Base-by-base conservation (phyloP, 164 flowering plant genomes). In the Vitis rupestris region DNA sequence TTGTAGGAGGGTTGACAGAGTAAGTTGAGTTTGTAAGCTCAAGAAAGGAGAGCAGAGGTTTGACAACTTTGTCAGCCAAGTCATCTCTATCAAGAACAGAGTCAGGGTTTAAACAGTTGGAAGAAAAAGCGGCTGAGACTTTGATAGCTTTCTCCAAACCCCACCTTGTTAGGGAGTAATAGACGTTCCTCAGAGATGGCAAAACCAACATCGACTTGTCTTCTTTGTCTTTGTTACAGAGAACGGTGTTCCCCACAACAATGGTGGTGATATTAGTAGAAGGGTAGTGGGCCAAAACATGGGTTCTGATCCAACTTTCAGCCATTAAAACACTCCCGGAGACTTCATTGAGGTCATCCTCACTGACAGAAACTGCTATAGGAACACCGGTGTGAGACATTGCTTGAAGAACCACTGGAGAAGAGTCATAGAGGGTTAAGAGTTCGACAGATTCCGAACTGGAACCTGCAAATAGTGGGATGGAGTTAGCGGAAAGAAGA, bases 81-180 rank as follows among this genome's bases (percentile, higher is more conserved):
- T 80, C 81, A 49, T 68, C 82, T 67, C 72, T 70, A 30, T 63
- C 79, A 0, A 48, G 13, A 62, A 55, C 66, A 66, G 79, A 72
- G 31, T 65, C 0, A 66, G 79, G 72, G 57, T 70, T 23, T 3
- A 87, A 69, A 61, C 96, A 90, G 52, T 65, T 63, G 11, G 72
- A 65, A 60, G 88, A 78, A 66, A 91, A 78, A 69, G 82, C 75
- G 70, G 83, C 74, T 3, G 98, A 81, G 31, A 86, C 87, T 59
- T 81, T 87, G 78, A 91, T 87, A 8, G 86, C 82, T 58, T 69
- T 84, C 75, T 87, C 84, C 68, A 91, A 83, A 72, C 88, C 96
- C 97, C 94, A 88, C 68, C 93, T 82, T 9, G 71, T 74, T 49
- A 94, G 90, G 65, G 90, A 82, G 73, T 84, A 70, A 75, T 78